Percentiles rank a stretch among this genome's conserved stretches.
phyloP scores from a whole-genome alignment of 2,329 filamentous ascomycete genomes.

The Ilyonectria robusta region DNA sequence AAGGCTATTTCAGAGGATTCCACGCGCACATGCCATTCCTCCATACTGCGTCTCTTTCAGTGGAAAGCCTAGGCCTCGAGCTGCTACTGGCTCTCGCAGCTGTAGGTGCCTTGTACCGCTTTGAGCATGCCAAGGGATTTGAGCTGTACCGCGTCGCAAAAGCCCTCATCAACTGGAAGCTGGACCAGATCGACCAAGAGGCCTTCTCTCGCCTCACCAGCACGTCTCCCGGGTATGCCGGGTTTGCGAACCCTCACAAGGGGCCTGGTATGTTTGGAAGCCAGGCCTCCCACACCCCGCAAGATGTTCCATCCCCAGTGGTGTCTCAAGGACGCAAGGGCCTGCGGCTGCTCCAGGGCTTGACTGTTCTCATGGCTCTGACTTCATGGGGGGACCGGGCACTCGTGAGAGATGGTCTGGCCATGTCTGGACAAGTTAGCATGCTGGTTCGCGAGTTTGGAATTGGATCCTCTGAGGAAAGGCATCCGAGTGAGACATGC shows the following conservation, averaged over 20 bases:
- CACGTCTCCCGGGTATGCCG: slow-evolving; percentile 12
- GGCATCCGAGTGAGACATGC: not conserved
- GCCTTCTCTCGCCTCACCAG: slow-evolving; percentile 13
- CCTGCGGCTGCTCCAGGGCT: slow-evolving; percentile 8
- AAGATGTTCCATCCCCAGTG: slow-evolving; percentile 7
- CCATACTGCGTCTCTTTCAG: slow-evolving; percentile 18
- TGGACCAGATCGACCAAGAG: slow-evolving; percentile 18
- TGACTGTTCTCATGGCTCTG: slow-evolving; percentile 23
- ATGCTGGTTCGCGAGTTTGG: slow-evolving; percentile 22
- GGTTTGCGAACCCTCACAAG: slow-evolving; percentile 10
- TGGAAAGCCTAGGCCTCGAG: not conserved
- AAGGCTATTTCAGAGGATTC: slow-evolving; percentile 31
- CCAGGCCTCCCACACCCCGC: not conserved
- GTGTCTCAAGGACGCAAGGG: not conserved
- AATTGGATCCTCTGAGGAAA: not conserved
- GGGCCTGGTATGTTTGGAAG: not conserved
- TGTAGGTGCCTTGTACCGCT: slow-evolving; percentile 25
- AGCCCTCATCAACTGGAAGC: slow-evolving; percentile 18
- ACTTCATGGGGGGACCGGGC: slow-evolving; percentile 17
- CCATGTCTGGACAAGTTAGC: slow-evolving; percentile 19
- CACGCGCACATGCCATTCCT: slow-evolving; percentile 32
- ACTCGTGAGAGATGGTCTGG: slow-evolving; percentile 17
- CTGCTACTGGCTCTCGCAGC: slow-evolving; percentile 19
- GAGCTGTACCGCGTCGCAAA: slow-evolving; percentile 17
- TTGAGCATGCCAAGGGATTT: slow-evolving; percentile 20